These are phyloP conservation scores for Nicotiana benthamiana DNA, from an alignment of 257 asterid species.

Conservation along the genomic window DNA sequence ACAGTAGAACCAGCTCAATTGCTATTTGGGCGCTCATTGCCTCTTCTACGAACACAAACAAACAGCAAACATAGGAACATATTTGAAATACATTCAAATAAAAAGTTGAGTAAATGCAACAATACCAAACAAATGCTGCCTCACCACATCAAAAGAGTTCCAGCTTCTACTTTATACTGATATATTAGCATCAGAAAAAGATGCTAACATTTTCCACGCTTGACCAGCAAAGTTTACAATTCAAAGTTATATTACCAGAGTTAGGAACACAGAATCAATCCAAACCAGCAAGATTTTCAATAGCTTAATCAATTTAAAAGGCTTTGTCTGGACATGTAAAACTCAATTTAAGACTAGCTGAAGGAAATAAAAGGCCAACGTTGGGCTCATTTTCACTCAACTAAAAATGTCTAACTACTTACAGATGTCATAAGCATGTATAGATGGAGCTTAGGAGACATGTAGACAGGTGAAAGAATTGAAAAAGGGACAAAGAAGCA, in stretches of 20 bases:
- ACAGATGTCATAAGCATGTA: neutral
- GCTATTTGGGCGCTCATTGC: neutral
- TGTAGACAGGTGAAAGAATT: neutral
- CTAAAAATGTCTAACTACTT: neutral
- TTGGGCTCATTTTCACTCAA: neutral
- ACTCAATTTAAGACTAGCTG: neutral
- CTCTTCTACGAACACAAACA: neutral
- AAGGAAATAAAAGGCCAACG: neutral
- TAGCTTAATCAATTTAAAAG: neutral
- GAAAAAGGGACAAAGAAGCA: neutral
- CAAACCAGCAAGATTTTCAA: neutral
- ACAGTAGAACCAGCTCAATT: neutral
- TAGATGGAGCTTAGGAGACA: neutral
- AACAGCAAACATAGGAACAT: neutral
- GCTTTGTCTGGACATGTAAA: neutral
- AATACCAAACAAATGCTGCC: neutral
- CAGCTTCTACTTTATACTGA: neutral
- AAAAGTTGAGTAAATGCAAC: neutral
- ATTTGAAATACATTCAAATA: neutral
- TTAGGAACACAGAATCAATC: neutral
- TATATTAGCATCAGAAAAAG: neutral
- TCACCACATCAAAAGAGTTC: neutral
- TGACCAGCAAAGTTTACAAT: neutral
- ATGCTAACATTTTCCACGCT: neutral
- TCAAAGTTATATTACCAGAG: neutral